Evolutionary conservation across 768 basidiomycete species (phyloP).

Genomic region (Lanmaoa pseudosensibilis): DNA sequence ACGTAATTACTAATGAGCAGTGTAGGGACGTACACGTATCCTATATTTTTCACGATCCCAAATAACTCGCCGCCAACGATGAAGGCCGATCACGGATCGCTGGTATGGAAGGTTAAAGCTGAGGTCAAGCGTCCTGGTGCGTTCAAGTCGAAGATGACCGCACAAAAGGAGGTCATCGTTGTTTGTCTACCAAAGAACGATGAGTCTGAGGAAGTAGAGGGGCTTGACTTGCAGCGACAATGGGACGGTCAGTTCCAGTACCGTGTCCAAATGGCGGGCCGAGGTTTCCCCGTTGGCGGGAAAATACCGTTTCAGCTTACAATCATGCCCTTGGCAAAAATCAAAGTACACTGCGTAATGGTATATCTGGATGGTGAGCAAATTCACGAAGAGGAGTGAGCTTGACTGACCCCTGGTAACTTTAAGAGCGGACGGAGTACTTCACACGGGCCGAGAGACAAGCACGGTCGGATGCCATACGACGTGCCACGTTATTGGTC

Average conservation of each 20-base stretch:
- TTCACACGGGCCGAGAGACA: conserved; percentile 66
- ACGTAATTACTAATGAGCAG: conserved; percentile 47
- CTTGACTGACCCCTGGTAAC: not conserved
- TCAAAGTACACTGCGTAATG: conserved; percentile 73
- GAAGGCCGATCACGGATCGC: conserved; percentile 70
- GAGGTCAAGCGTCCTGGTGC: conserved; percentile 80
- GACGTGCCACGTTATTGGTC: conserved; percentile 59
- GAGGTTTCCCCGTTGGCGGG: conserved; percentile 82
- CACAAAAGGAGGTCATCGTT: conserved; percentile 70
- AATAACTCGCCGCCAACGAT: conserved; percentile 76
- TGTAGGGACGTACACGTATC: conserved; percentile 88
- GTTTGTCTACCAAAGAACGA: conserved; percentile 62
- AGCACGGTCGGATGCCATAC: conserved; percentile 66
- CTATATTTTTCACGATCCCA: conserved; percentile 88
- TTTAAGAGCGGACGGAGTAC: conserved; percentile 78
- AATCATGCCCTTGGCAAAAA: conserved; percentile 79
- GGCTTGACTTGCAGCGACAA: conserved; percentile 79
- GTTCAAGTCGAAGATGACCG: conserved; percentile 68
- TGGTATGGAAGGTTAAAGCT: conserved; percentile 79
- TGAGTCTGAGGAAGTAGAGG: conserved; percentile 62
- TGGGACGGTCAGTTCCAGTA: conserved; percentile 93
- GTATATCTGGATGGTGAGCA: conserved; percentile 78
- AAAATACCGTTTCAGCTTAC: conserved; percentile 76
- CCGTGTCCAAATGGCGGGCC: conserved; percentile 68
- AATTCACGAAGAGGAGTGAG: not conserved